Evolutionary conservation across 2,329 filamentous ascomycete species (phyloP), one percentile per base, ranked within the genome.

Genomic region (Hymenotorrendiella dingleyae): DNA sequence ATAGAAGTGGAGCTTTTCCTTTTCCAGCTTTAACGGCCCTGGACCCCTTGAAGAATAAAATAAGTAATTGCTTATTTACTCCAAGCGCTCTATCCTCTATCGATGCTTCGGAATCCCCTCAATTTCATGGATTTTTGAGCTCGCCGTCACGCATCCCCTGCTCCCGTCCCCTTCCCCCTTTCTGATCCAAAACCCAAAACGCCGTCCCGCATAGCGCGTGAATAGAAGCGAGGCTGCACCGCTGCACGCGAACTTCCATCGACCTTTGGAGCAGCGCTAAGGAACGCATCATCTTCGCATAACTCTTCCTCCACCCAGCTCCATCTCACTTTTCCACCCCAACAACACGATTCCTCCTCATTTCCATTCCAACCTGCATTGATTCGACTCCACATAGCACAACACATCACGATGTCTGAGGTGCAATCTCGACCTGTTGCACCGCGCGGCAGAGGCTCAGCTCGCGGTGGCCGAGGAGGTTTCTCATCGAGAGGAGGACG

Each of bases 381-480:
- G 38, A 49, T 39, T 50, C 47, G 39, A 30, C 50, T 35, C 33
- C 47, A 50, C 42, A 58, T 17, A 43, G 24, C 50, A 48, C 51
- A 47, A 53, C 33, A 54, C 44, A 51, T 32, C 46, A 53, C 46
- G 47, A 97, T 97, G 93, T 94, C 93, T 78, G 91, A 97, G 79
- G 80, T 86, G 72, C 84, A 89, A 76, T 78, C 84, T 70, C 80
- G 90, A 77, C 78, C 85, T 65, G 77, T 82, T 67, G 81, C 86
- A 70, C 69, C 81, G 74, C 87, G 91, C 72, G 90, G 91, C 71
- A 85, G 93, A 79, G 88, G 87, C 72, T 84, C 88, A 66, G 78
- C 82, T 68, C 84, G 91, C 67, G 90, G 90, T 64, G 89, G 88
- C 63, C 78, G 85, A 71, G 82, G 82, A 66, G 84, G 83, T 56